These are phyloP conservation scores for Alternaria ventricosa DNA, from an alignment of 2,329 filamentous ascomycete species.

Conservation along the genomic window DNA sequence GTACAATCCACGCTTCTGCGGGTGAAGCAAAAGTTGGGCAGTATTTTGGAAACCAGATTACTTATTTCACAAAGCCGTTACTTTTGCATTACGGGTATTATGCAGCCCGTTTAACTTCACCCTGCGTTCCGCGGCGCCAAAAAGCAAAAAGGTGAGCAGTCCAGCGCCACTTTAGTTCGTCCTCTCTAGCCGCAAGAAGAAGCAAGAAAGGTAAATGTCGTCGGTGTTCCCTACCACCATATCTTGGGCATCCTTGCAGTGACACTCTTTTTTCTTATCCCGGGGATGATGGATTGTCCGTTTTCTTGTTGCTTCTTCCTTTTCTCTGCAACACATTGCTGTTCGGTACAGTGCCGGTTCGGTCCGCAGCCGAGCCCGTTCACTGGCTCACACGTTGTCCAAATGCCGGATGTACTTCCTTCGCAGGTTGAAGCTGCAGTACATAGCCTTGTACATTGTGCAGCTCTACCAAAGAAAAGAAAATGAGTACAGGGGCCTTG, in stretches of 20 bases:
- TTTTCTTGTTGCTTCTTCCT: not conserved
- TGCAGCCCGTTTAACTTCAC: not conserved
- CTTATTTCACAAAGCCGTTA: slow-evolving; percentile 1
- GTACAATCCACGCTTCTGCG: not conserved
- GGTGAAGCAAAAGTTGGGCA: not conserved
- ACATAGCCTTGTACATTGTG: not conserved
- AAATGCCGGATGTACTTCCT: not conserved
- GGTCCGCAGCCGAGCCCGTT: not conserved
- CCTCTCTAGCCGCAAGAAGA: not conserved
- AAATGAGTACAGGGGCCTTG: not conserved
- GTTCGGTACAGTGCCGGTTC: not conserved
- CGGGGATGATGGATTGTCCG: not conserved
- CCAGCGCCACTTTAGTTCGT: not conserved
- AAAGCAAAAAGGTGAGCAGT: not conserved
- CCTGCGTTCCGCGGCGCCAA: not conserved
- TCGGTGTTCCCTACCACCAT: not conserved
- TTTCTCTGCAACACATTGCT: not conserved
- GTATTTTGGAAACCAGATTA: not conserved
- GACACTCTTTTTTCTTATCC: not conserved
- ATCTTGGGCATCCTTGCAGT: not conserved
- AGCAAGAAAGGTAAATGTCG: not conserved
- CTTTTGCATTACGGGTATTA: not conserved
- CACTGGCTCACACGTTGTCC: not conserved
- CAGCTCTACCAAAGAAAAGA: not conserved
- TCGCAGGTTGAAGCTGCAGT: not conserved